Evolutionary conservation across 176 grass and related monocot species (phyloP).

Genomic region (Cenchrus americanus): DNA sequence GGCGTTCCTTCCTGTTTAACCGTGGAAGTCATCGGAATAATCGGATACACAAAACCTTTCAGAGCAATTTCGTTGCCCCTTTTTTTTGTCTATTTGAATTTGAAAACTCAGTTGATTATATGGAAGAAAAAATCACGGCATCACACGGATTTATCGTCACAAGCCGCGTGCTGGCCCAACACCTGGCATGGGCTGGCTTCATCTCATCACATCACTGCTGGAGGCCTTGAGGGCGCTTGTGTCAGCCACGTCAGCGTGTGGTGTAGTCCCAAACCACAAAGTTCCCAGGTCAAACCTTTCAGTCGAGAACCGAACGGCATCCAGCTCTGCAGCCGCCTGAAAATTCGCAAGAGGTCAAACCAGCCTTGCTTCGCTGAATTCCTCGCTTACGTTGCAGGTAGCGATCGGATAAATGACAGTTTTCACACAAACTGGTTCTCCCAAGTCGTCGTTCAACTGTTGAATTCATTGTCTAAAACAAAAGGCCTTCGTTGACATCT

Average conservation of each 20-base stretch:
- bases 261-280: not conserved
- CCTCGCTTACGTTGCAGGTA: not conserved
- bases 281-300: not conserved
- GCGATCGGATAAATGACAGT: too few relatives aligned
- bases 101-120: not conserved
- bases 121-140: not conserved
- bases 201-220: not conserved
- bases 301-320: not conserved
- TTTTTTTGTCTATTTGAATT: not conserved
- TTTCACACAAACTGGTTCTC: too few relatives aligned
- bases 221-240: too few relatives aligned
- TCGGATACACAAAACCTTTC: not conserved
- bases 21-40: not conserved
- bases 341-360: not conserved
- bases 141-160: not conserved
- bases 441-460: too few relatives aligned
- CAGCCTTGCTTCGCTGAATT: not conserved
- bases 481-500: too few relatives aligned
- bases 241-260: slow-evolving; percentile 12
- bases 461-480: too few relatives aligned
- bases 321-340: not conserved
- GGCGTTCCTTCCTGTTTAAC: not conserved
- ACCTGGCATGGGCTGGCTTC: not conserved
- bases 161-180: not conserved
- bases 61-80: not conserved